These are phyloP conservation scores for Pneumocystis jirovecii DNA, from an alignment of 1,139 yeast genomes.

Conservation along the genomic window DNA sequence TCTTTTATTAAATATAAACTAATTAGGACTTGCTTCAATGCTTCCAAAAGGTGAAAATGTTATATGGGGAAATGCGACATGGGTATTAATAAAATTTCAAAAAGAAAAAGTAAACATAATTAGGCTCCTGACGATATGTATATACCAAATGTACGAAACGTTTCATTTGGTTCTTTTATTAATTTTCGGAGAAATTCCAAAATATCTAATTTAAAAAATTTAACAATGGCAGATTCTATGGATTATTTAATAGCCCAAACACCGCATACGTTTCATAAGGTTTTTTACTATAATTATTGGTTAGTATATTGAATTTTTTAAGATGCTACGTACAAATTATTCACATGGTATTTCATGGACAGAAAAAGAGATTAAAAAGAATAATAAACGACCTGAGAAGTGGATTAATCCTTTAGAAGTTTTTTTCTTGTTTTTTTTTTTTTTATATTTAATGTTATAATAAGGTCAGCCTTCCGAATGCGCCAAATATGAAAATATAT, in stretches of 20 bases:
- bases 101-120: constrained; percentile 19
- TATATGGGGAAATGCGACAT: constrained; percentile 52
- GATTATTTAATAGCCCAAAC: constrained; percentile 48
- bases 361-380: constrained; percentile 40
- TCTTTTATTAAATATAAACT: background rate
- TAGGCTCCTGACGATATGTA: constrained; percentile 32
- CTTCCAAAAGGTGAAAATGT: constrained; percentile 84
- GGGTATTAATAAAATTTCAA: constrained; percentile 19
- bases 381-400: constrained; percentile 54
- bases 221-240: constrained; percentile 52
- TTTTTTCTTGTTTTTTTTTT: constrained; percentile 21
- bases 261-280: constrained; percentile 53
- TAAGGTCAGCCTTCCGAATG: constrained; percentile 46
- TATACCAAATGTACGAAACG: constrained; percentile 27
- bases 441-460: background rate
- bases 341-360: constrained; percentile 63
- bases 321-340: constrained; percentile 33
- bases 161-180: constrained; percentile 62
- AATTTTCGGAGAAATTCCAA: constrained; percentile 34
- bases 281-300: background rate
- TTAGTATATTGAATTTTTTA: background rate
- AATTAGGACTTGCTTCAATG: constrained; percentile 64
- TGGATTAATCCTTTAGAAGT: constrained; percentile 93
- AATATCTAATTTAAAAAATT: constrained; percentile 26
- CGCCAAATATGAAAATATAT: constrained; percentile 78